Conservation (phyloP, 495 filamentous ascomycete genomes). For the Tuber melanosporum region DNA sequence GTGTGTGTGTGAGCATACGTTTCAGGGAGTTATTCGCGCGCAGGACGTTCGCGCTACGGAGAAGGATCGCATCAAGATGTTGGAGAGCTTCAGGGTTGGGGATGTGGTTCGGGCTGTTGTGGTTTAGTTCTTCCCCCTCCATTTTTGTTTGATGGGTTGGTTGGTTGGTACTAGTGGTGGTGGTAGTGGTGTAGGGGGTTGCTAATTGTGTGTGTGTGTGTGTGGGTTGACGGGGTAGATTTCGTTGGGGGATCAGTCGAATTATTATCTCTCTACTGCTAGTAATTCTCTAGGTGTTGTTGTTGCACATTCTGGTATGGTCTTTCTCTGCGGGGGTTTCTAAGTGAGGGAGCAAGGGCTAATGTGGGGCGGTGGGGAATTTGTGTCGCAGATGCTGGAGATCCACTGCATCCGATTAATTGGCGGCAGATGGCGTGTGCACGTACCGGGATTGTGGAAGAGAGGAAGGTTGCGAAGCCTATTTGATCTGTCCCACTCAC, state of each 20-base stretch:
- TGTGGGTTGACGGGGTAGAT: conserved; percentile 52
- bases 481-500: conserved; percentile 51
- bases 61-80: conserved; percentile 86
- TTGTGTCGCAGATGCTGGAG: conserved; percentile 57
- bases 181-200: not conserved
- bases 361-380: not conserved
- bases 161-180: too few species aligned
- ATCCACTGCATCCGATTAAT: conserved; percentile 81
- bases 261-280: conserved; percentile 86
- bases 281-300: conserved; percentile 88
- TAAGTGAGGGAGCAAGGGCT: not conserved
- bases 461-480: conserved; percentile 88
- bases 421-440: conserved; percentile 92
- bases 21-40: conserved; percentile 49
- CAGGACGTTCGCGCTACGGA: conserved; percentile 93
- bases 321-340: not conserved
- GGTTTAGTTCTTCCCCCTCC: conserved; percentile 39
- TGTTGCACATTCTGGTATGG: conserved; percentile 65
- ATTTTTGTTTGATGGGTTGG: not conserved
- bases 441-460: conserved; percentile 68
- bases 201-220: not conserved
- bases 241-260: conserved; percentile 83
- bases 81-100: conserved; percentile 84
- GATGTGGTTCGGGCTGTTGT: conserved; percentile 88
- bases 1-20: conserved; percentile 46